These are phyloP conservation scores for Phytophthora tentaculata DNA, from an alignment of 352 stramenopile species.

Conservation along the genomic window DNA sequence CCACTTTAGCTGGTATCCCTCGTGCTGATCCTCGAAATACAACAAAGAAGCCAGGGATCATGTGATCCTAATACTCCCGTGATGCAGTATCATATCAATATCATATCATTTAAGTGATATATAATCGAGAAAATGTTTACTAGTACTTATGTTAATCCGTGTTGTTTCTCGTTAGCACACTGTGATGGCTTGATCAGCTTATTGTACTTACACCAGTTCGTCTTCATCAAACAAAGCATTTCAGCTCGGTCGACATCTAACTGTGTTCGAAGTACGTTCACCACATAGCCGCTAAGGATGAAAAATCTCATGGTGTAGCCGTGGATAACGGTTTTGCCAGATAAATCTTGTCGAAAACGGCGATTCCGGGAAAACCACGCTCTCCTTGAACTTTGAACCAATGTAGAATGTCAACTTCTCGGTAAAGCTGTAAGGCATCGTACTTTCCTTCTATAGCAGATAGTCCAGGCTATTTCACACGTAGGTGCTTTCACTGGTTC, in stretches of 20 bases:
- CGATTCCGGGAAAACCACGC: not conserved
- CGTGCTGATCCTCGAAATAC: not conserved
- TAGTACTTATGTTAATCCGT: not conserved
- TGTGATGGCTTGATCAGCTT: not conserved
- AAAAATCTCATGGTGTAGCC: conserved; percentile 3
- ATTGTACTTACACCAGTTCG: conserved; percentile 12
- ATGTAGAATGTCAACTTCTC: not conserved
- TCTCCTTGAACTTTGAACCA: conserved; percentile 8
- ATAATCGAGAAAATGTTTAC: not conserved
- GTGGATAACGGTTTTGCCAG: conserved; percentile 6
- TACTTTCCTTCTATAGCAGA: not conserved
- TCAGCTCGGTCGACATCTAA: conserved; percentile 14
- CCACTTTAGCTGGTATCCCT: not conserved
- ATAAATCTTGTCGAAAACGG: conserved; percentile 3
- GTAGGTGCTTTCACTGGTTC: not conserved
- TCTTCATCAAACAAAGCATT: conserved; percentile 16
- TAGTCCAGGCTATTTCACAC: not conserved
- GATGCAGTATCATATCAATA: not conserved
- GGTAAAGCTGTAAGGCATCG: not conserved
- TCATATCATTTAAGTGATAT: not conserved
- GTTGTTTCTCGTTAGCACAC: not conserved
- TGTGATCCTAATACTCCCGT: not conserved
- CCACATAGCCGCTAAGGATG: conserved; percentile 10
- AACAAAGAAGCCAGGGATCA: not conserved
- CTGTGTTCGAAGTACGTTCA: conserved; percentile 2